Conservation (phyloP, 208 protist species). For the Leishmania braziliensis region DNA sequence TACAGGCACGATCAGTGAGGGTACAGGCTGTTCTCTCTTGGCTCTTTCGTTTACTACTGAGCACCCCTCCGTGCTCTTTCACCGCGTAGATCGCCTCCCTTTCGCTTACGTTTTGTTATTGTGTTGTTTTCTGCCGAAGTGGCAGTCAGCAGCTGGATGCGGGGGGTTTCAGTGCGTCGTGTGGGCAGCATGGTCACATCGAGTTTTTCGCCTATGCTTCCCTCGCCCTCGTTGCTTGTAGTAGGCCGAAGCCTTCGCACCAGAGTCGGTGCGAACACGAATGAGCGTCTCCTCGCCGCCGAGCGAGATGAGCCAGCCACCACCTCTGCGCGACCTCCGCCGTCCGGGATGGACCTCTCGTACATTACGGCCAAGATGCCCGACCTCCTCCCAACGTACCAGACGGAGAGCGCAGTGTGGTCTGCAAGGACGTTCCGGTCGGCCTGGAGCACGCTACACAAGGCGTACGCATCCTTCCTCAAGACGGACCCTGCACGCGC, state of each 20-base stretch:
- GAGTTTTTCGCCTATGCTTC: background rate
- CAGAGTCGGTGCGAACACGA: conserved; percentile 17
- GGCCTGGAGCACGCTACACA: conserved; percentile 60
- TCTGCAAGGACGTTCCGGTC: conserved; percentile 43
- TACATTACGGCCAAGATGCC: conserved; percentile 35
- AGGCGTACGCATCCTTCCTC: conserved; percentile 16
- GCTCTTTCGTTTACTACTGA: background rate
- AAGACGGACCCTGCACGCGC: conserved; percentile 33
- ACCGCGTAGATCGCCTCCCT: background rate
- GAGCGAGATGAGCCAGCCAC: conserved; percentile 26
- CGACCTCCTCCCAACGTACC: conserved; percentile 37
- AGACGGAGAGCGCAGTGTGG: conserved; percentile 63
- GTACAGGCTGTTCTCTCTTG: background rate
- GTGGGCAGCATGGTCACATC: background rate
- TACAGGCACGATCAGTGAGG: background rate
- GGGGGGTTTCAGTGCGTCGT: background rate
- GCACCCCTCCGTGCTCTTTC: background rate
- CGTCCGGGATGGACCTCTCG: conserved; percentile 29
- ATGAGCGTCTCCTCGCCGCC: conserved; percentile 16
- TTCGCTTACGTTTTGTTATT: too few species aligned
- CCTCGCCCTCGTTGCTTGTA: background rate
- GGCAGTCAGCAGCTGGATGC: background rate
- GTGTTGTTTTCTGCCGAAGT: background rate
- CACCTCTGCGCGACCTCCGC: conserved; percentile 26
- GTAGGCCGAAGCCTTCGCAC: conserved; percentile 15